Evolutionary conservation across 805 yeast species (phyloP).

Genomic region (Blastobotrys mokoenaii): DNA sequence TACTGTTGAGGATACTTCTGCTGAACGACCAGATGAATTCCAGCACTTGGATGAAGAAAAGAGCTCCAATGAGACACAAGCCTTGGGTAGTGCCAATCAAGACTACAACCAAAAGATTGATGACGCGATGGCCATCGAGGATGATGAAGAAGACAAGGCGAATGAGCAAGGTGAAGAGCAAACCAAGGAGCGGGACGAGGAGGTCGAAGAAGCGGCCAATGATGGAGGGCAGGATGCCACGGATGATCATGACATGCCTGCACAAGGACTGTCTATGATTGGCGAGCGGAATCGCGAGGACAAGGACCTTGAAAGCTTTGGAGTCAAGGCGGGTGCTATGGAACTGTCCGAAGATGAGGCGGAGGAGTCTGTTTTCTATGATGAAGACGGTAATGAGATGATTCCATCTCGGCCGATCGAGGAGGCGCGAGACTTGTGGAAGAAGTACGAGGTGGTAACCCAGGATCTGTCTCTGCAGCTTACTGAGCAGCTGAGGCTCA

Average conservation of each 20-base stretch:
- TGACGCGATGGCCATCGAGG: conserved; percentile 31
- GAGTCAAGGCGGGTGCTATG: conserved; percentile 3
- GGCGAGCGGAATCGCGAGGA: conserved; percentile 1
- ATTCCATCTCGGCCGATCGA: conserved; percentile 45
- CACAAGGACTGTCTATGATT: background rate
- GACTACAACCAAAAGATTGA: conserved; percentile 61
- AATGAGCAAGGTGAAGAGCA: conserved; percentile 19
- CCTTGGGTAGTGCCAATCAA: conserved; percentile 79
- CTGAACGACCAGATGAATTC: conserved; percentile 72
- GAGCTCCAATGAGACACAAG: conserved; percentile 76
- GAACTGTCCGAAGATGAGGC: conserved; percentile 3
- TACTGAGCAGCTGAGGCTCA: conserved; percentile 87
- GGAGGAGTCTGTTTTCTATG: conserved; percentile 1
- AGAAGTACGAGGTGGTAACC: conserved; percentile 71
- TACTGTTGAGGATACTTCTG: conserved; percentile 19
- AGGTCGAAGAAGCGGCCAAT: conserved; percentile 23
- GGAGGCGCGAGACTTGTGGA: conserved; percentile 76
- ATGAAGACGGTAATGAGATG: conserved; percentile 14
- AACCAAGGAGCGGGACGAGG: conserved; percentile 29
- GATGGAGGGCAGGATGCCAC: conserved; percentile 25
- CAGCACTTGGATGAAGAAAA: conserved; percentile 42
- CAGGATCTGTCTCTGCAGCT: conserved; percentile 79
- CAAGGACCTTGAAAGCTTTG: conserved; percentile 1
- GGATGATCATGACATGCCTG: conserved; percentile 10
- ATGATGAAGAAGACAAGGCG: conserved; percentile 22